Evolutionary conservation across 176 grass and related monocot species (phyloP), one percentile per base, ranked within the genome.

Genomic region (Chloris gayana): DNA sequence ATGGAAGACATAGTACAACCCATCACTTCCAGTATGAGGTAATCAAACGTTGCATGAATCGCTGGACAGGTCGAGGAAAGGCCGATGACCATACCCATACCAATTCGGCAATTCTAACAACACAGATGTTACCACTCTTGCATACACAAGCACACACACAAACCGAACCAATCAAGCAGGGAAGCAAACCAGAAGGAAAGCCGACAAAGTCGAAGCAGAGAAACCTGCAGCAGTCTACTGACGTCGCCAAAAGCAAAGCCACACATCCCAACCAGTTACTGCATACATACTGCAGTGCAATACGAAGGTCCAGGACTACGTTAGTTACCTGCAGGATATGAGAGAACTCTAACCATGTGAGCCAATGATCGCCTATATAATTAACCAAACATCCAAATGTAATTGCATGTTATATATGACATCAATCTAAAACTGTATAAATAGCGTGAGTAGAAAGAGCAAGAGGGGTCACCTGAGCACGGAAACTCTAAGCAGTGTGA

Each of bases 381-480:
- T 8, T 19, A 54, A 54, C 19, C 49, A 51, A 54, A 54, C 19
- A 22, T 54, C 18, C 19, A 54, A 7, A 18, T 1, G 4, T 1
- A 22, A 8, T 19, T 11, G 6, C 54, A 24, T 24, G 22, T 7
- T 24, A 58, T 24, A 58, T 5, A 21, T 53, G 18, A 6, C 19
- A 53, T 53, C 50, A 18, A 4, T 53, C 3, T 53, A 53, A 18
- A 19, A 53, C 46, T n/a, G 22, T 24, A 24, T 58, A 58, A 58
- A n/a, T 58, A 58, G 22, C 22, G 25, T 58, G 1, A 10, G 22
- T 21, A 21, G 54, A 3, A 58, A 58, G 26, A 22, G 27, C 12
- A 17, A 63, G 26, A 12, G 26, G 27, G 2, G 9, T 79, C 46
- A 81, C 78, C 37, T 70, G 35, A 81, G 78, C 0, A 81, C 6